Evolutionary conservation across 495 filamentous ascomycete genomes (phyloP).

Genomic region (Annulohypoxylon moriforme): DNA sequence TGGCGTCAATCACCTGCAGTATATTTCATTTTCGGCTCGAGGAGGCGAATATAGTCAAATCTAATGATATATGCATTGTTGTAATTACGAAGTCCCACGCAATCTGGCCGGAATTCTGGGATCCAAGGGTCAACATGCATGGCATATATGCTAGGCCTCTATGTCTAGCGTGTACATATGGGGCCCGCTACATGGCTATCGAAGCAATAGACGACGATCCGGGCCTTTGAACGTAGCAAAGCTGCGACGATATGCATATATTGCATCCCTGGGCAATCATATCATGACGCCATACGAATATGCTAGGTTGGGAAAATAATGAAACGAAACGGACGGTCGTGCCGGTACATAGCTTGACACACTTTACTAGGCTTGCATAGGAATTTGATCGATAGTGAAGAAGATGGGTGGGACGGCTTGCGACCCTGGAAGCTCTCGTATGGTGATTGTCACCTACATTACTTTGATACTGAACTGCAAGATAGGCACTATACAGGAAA

Average conservation of each 20-base stretch:
- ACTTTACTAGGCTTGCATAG: constrained; percentile 5
- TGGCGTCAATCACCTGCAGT: constrained; percentile 9
- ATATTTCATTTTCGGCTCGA: constrained; percentile 3
- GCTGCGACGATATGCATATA: constrained; percentile 30
- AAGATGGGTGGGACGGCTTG: neutral
- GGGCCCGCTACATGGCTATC: constrained; percentile 10
- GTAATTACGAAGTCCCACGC: neutral
- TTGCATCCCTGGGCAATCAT: constrained; percentile 14
- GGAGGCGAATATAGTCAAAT: constrained; percentile 6
- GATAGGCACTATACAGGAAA: constrained; percentile 33
- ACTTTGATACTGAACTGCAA: neutral
- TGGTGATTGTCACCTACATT: neutral
- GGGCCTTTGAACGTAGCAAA: constrained; percentile 4
- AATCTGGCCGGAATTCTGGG: constrained; percentile 2
- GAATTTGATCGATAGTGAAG: constrained; percentile 20
- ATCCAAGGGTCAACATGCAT: constrained; percentile 24
- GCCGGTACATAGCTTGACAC: constrained; percentile 19
- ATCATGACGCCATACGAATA: constrained; percentile 35
- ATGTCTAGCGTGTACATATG: constrained; percentile 8
- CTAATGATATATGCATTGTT: constrained; percentile 2
- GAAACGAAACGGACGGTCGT: constrained; percentile 10
- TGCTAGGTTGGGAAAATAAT: neutral
- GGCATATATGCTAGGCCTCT: constrained; percentile 23
- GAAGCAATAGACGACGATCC: constrained; percentile 22
- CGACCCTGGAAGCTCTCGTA: constrained; percentile 8